Conservation (phyloP, 176 grass and related monocot species). For the Ampelocalamus luodianensis region DNA sequence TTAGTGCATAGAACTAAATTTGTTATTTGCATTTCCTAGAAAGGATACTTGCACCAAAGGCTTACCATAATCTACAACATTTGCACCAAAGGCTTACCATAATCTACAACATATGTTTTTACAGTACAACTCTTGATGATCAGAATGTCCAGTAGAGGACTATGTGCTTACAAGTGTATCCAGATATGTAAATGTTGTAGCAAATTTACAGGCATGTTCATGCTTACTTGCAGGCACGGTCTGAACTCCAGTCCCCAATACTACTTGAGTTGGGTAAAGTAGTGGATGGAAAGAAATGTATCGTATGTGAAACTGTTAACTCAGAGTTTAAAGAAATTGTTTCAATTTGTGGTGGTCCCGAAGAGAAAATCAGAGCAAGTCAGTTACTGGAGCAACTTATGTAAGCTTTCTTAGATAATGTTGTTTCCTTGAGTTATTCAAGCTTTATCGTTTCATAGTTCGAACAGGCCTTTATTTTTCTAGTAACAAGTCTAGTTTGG, state of each 20-base stretch:
- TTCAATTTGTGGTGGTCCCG: slow-evolving; percentile 70
- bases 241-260: slow-evolving; percentile 74
- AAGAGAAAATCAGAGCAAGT: slow-evolving; percentile 71
- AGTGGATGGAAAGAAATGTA: slow-evolving; percentile 70
- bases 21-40: neutral
- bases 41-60: neutral
- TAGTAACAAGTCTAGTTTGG: neutral
- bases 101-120: slow-evolving; percentile 7
- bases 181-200: neutral
- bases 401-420: slow-evolving; percentile 55
- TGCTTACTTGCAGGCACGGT: slow-evolving; percentile 55
- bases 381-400: slow-evolving; percentile 63
- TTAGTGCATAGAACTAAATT: neutral
- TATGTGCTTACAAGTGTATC: slow-evolving; percentile 7
- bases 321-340: slow-evolving; percentile 80
- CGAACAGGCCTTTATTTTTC: neutral
- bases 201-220: neutral
- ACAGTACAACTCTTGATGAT: neutral
- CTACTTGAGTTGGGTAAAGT: slow-evolving; percentile 58
- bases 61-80: neutral
- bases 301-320: slow-evolving; percentile 64
- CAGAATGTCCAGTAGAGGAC: neutral
- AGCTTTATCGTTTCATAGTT: neutral
- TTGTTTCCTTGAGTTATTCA: neutral
- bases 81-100: neutral